Percentiles rank a stretch among this genome's conserved stretches.
Conservation (phyloP, 345 rosid genomes). For the Isatis tinctoria region DNA sequence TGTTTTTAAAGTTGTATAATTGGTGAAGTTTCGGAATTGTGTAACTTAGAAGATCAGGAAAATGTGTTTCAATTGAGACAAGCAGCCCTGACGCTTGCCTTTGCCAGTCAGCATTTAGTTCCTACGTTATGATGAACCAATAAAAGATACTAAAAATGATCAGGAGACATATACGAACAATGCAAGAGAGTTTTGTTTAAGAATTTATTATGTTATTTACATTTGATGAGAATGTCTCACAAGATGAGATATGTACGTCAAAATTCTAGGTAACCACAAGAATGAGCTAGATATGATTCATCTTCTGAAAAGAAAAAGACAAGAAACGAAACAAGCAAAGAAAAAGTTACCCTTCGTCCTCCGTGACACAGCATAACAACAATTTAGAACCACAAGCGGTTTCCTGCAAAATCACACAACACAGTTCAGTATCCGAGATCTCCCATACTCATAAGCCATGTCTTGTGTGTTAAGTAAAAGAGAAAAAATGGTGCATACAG, state of each 20-base stretch:
- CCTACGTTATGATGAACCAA: slow-evolving; percentile 42
- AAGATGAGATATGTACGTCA: neutral
- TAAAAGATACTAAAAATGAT: neutral
- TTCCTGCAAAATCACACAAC: slow-evolving; percentile 49
- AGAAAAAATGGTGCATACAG: slow-evolving; percentile 41
- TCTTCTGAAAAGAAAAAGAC: neutral
- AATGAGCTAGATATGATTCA: slow-evolving; percentile 1
- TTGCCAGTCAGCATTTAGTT: slow-evolving; percentile 90
- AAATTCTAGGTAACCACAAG: slow-evolving; percentile 3
- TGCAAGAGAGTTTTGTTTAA: neutral
- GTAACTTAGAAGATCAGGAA: slow-evolving; percentile 97
- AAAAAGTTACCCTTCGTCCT: slow-evolving; percentile 67
- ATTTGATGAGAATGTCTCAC: slow-evolving; percentile 4
- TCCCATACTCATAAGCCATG: neutral
- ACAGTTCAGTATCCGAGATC: neutral
- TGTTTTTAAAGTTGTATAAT: no score
- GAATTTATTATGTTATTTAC: neutral
- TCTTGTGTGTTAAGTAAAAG: neutral
- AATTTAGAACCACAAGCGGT: slow-evolving; percentile 90
- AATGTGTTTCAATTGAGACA: slow-evolving; percentile 82
- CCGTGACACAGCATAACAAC: slow-evolving; percentile 83
- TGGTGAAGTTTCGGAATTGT: no score
- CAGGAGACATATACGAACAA: neutral
- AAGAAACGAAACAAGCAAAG: neutral
- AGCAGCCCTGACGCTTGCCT: slow-evolving; percentile 82